phyloP scores from a whole-genome alignment of 768 basidiomycete species.

The Solioccasus polychromus region DNA sequence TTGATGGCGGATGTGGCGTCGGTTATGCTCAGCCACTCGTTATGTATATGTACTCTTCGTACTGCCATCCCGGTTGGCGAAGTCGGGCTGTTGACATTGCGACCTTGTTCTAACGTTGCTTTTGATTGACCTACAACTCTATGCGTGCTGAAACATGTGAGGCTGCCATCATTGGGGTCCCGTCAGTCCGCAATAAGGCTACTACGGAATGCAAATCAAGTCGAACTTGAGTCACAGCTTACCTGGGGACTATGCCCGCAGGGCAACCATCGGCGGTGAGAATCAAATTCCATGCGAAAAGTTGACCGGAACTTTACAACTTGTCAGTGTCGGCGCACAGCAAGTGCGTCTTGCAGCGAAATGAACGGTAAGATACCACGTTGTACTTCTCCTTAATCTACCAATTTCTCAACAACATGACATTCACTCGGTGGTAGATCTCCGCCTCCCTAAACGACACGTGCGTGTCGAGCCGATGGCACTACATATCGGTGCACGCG shows the following conservation, averaged over 20 bases:
- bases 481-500: slow-evolving; percentile 11
- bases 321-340: slow-evolving; percentile 20
- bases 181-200: too few species aligned
- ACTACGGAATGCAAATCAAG: too few species aligned
- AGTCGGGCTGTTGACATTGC: slow-evolving; percentile 23
- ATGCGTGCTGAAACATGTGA: slow-evolving; percentile 16
- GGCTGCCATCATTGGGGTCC: too few species aligned
- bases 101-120: slow-evolving; percentile 24
- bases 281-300: slow-evolving; percentile 19
- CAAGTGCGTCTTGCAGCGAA: slow-evolving; percentile 9
- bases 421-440: slow-evolving; percentile 15
- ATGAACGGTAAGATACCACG: too few species aligned
- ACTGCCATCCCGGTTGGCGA: slow-evolving; percentile 19
- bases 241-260: slow-evolving; percentile 21
- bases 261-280: slow-evolving; percentile 20
- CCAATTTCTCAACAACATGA: slow-evolving; percentile 12
- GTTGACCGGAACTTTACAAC: slow-evolving; percentile 15
- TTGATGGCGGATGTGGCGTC: slow-evolving; percentile 28
- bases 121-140: slow-evolving; percentile 6
- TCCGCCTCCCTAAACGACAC: slow-evolving; percentile 7
- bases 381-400: background rate
- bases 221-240: slow-evolving; percentile 19
- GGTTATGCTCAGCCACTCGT: slow-evolving; percentile 22
- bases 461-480: slow-evolving; percentile 11
- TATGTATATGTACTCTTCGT: too few species aligned